A percentile compares a stretch with the other conserved stretches of the same genome.
These are phyloP conservation scores for Sutorius australiensis DNA, from an alignment of 768 basidiomycete species.

Conservation along the genomic window DNA sequence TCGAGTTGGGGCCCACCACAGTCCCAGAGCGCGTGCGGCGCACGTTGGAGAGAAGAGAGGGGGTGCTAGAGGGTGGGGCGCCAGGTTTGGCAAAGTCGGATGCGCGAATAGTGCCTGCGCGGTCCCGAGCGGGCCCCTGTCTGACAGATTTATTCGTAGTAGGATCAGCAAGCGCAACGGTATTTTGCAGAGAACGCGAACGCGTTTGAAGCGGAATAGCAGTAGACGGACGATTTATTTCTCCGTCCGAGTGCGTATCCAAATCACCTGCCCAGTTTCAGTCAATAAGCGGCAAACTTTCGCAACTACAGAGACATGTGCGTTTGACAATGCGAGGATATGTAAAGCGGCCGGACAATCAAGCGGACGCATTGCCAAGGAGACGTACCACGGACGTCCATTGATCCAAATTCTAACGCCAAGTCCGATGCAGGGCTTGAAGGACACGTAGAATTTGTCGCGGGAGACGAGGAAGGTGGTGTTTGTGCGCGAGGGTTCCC, in stretches of 20 bases:
- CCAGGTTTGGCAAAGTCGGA: conserved; percentile 37
- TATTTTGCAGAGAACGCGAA: conserved; percentile 23
- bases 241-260: conserved; percentile 10
- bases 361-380: neutral
- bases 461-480: conserved; percentile 2
- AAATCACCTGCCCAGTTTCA: conserved; percentile 10
- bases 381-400: conserved; percentile 29
- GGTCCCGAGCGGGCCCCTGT: conserved; percentile 27
- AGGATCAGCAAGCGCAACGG: neutral
- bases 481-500: neutral
- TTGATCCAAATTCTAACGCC: conserved; percentile 18
- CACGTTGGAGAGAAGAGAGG: conserved; percentile 15
- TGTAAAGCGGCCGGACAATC: neutral
- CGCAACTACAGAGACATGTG: neutral
- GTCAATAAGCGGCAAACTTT: conserved; percentile 7
- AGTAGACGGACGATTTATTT: neutral
- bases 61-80: conserved; percentile 2
- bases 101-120: conserved; percentile 49
- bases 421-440: conserved; percentile 21
- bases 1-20: conserved; percentile 34
- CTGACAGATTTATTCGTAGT: conserved; percentile 12
- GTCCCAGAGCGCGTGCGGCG: conserved; percentile 50
- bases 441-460: neutral
- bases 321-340: neutral
- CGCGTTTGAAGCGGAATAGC: conserved; percentile 6